Conservation (phyloP, 495 filamentous ascomycete species). For the Jackrogersella multiformis region DNA sequence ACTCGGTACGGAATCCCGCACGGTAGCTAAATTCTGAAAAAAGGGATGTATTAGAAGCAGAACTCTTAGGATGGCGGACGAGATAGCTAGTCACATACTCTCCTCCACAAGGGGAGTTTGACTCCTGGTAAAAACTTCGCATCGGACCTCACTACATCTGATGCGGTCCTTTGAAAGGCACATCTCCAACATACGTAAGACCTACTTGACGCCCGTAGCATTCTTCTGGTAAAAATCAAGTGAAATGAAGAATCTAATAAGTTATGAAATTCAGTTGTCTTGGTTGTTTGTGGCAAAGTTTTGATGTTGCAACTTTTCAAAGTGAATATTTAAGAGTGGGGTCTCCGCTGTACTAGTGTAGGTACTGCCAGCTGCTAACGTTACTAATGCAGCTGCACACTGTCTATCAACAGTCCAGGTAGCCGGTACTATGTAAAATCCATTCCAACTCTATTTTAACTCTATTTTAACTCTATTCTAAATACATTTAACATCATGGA, state of each 20-base stretch:
- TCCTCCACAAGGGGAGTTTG: constrained; percentile 20
- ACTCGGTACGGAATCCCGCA: constrained; percentile 7
- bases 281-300: constrained; percentile 31
- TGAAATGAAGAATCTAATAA: not conserved
- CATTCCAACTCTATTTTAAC: too few relatives aligned
- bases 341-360: too few relatives aligned
- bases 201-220: constrained; percentile 36
- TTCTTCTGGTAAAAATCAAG: not conserved
- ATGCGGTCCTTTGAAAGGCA: constrained; percentile 14
- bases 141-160: constrained; percentile 14
- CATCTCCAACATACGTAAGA: constrained; percentile 47
- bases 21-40: constrained; percentile 42
- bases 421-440: too few relatives aligned
- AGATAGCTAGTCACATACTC: constrained; percentile 30
- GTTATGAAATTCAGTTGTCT: constrained; percentile 17
- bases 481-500: too few relatives aligned
- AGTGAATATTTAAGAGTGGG: too few relatives aligned
- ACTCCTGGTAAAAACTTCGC: constrained; percentile 15
- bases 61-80: not conserved
- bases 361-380: constrained; percentile 7
- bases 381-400: not conserved
- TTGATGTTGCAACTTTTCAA: constrained; percentile 31
- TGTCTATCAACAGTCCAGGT: too few relatives aligned
- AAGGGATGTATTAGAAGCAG: constrained; percentile 10
- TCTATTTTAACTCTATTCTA: too few relatives aligned